Conservation (phyloP, 345 rosid genomes). For the Linum usitatissimum region DNA sequence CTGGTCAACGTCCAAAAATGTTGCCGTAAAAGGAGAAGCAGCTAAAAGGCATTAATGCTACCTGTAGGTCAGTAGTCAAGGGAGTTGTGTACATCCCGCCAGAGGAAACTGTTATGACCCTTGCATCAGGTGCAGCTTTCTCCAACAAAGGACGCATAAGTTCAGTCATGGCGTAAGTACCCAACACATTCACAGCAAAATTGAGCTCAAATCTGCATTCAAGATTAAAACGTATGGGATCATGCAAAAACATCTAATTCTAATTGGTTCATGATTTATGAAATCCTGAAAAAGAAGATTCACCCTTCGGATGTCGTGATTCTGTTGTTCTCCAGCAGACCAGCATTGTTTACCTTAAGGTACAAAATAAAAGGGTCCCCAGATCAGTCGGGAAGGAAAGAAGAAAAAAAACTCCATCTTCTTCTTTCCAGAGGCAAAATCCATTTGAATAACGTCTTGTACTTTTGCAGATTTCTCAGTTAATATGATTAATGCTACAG, state of each 20-base stretch:
- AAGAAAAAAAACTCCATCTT: too few species aligned
- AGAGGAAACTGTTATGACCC: slow-evolving; percentile 77
- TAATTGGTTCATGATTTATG: slow-evolving; percentile 1
- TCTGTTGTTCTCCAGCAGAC: slow-evolving; percentile 53
- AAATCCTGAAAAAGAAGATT: slow-evolving; percentile 10
- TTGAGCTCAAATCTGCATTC: slow-evolving; percentile 52
- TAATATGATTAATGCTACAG: too few species aligned
- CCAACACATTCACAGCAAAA: slow-evolving; percentile 78
- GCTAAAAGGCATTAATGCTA: slow-evolving; percentile 10
- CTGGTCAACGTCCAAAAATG: neutral
- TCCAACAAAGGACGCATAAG: slow-evolving; percentile 62
- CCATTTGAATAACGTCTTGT: too few species aligned
- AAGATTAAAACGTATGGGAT: neutral
- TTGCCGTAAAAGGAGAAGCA: neutral
- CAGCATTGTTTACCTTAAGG: slow-evolving; percentile 80
- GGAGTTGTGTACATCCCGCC: slow-evolving; percentile 84
- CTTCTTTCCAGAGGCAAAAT: too few species aligned
- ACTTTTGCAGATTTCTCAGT: too few species aligned
- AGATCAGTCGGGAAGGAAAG: slow-evolving; percentile 2
- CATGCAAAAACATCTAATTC: neutral
- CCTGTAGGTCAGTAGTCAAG: slow-evolving; percentile 76
- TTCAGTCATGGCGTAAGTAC: slow-evolving; percentile 67
- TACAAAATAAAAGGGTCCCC: neutral
- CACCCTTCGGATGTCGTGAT: slow-evolving; percentile 70
- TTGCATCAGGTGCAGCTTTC: slow-evolving; percentile 72